Evolutionary conservation across 176 grass and related monocot species (phyloP), one percentile per base, ranked within the genome.

Genomic region (Aegilops umbellulata): DNA sequence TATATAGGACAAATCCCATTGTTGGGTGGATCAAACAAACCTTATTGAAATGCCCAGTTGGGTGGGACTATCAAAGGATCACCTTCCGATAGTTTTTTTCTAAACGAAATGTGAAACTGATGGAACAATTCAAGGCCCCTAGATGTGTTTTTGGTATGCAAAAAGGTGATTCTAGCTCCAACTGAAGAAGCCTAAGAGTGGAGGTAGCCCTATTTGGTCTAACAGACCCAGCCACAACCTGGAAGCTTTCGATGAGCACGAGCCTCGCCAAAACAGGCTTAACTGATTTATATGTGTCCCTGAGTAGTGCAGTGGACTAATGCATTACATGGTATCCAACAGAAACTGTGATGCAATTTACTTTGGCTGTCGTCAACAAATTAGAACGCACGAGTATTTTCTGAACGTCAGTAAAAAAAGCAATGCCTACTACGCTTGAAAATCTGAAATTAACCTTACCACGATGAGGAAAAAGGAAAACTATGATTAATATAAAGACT

Each of bases 381-480:
- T 20, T 68, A 81, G 61, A 81, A 47, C 35, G 24, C 13, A 2
- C 23, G 31, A 31, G 34, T 64, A 83, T 53, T 72, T 66, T 74
- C 63, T 55, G 23, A n/a, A 36, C 15, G 12, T 26, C 31, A 69
- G 23, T 57, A 46, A 49, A 10, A 69, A 69, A 79, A 46, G n/a
- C 9, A 19, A 69, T 29, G 15, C 23, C 17, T 77, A 26, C 35
- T 46, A 60, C 1, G 64, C 6, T 80, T 47, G 22, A 13, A 13
- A 83, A 60, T 68, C 22, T n/a, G 32, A 87, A 82, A 70, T 65
- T 41, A 89, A 80, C 13, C 51, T 80, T 58, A 24, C 26, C 39
- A 16, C 23, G 63, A 64, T 29, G 2, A 64, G 14, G 74, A 58
- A 67, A 68, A 46, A 58, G 10, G 14, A 60, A 66, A 79, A 78